phyloP scores from a whole-genome alignment of 192 early-diverging fungal species.

The Umbelopsis vinacea region DNA sequence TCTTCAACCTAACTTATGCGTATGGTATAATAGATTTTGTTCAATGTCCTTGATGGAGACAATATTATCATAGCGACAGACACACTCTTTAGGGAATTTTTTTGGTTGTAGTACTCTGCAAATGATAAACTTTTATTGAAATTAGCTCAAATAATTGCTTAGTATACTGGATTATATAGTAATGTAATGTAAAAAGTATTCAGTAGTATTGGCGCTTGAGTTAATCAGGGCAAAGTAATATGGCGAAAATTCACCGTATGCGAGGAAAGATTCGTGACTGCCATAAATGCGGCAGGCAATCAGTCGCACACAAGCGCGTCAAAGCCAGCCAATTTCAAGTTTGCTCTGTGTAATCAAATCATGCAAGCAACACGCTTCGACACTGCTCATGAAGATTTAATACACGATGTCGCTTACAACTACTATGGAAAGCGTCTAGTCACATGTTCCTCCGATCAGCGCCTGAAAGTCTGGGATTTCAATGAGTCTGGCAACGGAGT shows the following conservation, averaged over 20 bases:
- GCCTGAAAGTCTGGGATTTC: constrained; percentile 94
- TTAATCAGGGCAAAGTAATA: too few relatives aligned
- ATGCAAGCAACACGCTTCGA: constrained; percentile 62
- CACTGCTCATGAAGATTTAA: constrained; percentile 88
- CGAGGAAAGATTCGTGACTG: constrained; percentile 16
- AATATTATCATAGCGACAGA: too few relatives aligned
- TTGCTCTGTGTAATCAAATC: constrained; percentile 32
- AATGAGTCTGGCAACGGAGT: constrained; percentile 55
- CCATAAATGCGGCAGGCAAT: not conserved
- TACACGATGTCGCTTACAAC: constrained; percentile 91
- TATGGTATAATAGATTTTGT: not conserved
- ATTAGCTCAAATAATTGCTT: too few relatives aligned
- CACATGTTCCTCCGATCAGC: constrained; percentile 92
- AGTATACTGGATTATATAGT: too few relatives aligned
- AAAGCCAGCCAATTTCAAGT: not conserved
- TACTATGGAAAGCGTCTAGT: constrained; percentile 91
- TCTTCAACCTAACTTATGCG: too few relatives aligned
- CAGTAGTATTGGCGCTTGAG: too few relatives aligned
- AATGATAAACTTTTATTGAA: too few relatives aligned
- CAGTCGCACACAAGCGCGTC: not conserved
- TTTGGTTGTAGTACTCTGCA: too few relatives aligned
- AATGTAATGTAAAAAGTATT: too few relatives aligned
- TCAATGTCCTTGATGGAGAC: not conserved
- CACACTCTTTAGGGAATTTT: too few relatives aligned
- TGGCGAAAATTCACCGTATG: too few relatives aligned